phyloP scores from a whole-genome alignment of 176 grass and related monocot genomes.

The Cenchrus americanus region DNA sequence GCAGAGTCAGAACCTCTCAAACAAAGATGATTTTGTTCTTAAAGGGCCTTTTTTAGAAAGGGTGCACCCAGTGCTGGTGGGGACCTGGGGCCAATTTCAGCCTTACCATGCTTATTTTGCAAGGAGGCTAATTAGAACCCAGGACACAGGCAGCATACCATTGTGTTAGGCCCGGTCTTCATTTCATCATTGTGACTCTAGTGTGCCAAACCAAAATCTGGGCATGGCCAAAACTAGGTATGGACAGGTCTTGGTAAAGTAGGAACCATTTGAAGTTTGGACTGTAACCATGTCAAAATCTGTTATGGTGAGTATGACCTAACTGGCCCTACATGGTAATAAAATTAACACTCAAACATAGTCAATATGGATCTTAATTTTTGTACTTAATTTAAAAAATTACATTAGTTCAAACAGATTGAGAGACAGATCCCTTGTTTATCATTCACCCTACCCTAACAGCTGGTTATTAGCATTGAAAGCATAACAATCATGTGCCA shows the following conservation, averaged over 20 bases:
- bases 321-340: neutral
- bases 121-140: neutral
- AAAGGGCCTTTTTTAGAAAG: neutral
- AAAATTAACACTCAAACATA: neutral
- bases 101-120: neutral
- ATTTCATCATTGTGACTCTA: neutral
- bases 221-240: neutral
- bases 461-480: neutral
- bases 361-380: neutral
- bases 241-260: neutral
- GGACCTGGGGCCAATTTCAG: neutral
- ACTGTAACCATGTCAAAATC: neutral
- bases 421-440: neutral
- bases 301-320: neutral
- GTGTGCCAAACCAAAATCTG: conserved; percentile 18
- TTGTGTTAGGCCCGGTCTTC: neutral
- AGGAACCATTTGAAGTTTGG: neutral
- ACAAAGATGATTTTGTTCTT: neutral
- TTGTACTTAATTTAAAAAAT: neutral
- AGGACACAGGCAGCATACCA: neutral
- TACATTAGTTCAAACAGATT: neutral
- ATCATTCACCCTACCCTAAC: neutral
- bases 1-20: neutral
- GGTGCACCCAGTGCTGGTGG: neutral
- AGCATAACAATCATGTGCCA: neutral